These are phyloP conservation scores for Stentor coeruleus DNA, from an alignment of 73 alveolate species.

Conservation along the genomic window DNA sequence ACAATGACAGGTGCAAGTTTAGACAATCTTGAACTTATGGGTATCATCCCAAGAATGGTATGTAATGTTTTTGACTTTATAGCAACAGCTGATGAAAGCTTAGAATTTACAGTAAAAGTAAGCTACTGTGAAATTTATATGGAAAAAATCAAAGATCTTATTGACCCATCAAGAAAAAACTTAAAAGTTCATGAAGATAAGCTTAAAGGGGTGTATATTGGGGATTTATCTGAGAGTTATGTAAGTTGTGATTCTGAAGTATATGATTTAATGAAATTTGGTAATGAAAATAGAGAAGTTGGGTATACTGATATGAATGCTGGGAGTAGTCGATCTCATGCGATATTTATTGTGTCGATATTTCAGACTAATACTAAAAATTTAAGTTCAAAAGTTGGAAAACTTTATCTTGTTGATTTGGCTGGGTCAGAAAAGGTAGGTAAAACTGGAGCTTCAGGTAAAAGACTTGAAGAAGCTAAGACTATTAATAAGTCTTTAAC, in stretches of 20 bases:
- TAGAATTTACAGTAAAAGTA: constrained; percentile 64
- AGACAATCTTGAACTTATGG: neutral
- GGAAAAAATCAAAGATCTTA: constrained; percentile 84
- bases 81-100: neutral
- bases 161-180: constrained; percentile 81
- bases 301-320: constrained; percentile 97
- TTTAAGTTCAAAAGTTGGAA: constrained; percentile 72
- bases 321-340: constrained; percentile 89
- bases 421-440: constrained; percentile 84
- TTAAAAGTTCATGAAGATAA: constrained; percentile 86
- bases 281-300: constrained; percentile 85
- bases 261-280: constrained; percentile 87
- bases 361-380: constrained; percentile 66
- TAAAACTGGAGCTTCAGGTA: constrained; percentile 74
- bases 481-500: constrained; percentile 69
- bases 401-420: constrained; percentile 84
- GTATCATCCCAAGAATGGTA: neutral
- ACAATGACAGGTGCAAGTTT: constrained; percentile 84
- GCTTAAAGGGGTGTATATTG: constrained; percentile 89
- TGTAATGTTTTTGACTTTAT: neutral
- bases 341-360: constrained; percentile 80
- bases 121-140: constrained; percentile 84
- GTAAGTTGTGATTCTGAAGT: constrained; percentile 84
- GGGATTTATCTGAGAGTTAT: constrained; percentile 89
- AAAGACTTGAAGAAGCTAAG: constrained; percentile 68